A percentile compares a stretch with the other conserved stretches of the same genome.
These are phyloP conservation scores for Miscanthus lutarioriparius DNA, from an alignment of 176 grass and related monocot genomes.

Conservation along the genomic window DNA sequence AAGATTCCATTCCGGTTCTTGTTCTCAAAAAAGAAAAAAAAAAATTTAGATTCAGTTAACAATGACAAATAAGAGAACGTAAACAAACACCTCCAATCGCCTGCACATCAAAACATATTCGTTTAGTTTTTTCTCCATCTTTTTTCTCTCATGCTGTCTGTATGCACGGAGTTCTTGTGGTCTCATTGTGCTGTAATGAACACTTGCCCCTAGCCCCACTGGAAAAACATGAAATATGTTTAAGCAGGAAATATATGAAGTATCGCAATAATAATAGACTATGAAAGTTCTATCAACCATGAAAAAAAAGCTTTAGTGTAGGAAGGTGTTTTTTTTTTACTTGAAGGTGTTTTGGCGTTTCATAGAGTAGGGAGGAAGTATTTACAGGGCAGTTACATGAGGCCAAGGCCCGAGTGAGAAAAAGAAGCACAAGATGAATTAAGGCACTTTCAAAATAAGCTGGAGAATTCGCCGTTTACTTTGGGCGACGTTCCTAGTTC, in stretches of 20 bases:
- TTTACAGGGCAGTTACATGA: too few relatives aligned
- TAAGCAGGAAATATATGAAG: not conserved
- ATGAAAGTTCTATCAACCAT: too few relatives aligned
- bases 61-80: not conserved
- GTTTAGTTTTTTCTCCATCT: conserved; percentile 33
- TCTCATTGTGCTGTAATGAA: conserved; percentile 34
- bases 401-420: too few relatives aligned
- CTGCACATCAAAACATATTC: conserved; percentile 41
- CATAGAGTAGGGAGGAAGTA: too few relatives aligned
- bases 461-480: not conserved
- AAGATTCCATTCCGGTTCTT: not conserved
- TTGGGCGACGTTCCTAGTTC: not conserved
- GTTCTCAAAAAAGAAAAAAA: not conserved
- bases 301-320: too few relatives aligned
- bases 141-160: conserved; percentile 39
- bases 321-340: too few relatives aligned
- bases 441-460: not conserved
- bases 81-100: not conserved
- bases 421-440: too few relatives aligned
- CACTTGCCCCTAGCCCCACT: conserved; percentile 31
- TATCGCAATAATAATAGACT: not conserved
- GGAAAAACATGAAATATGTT: not conserved
- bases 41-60: not conserved
- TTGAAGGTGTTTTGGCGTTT: too few relatives aligned
- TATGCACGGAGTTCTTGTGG: conserved; percentile 37